Evolutionary conservation across 371 early-diverging fungal species (phyloP).

Genomic region (Synchytrium microbalum): DNA sequence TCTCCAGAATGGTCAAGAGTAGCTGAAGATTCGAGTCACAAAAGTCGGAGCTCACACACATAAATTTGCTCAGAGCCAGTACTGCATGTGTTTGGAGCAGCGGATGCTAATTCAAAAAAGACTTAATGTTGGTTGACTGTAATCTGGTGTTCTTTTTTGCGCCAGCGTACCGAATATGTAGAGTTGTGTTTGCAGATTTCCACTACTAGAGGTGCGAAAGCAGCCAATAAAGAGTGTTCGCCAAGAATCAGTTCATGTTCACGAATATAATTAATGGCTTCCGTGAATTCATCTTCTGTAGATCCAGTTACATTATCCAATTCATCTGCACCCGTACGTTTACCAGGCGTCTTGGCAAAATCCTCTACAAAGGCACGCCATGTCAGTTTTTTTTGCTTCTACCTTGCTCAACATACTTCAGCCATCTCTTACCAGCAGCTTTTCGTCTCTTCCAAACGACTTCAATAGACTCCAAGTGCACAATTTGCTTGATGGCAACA

Average conservation of each 20-base stretch:
- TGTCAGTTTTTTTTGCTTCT: background rate
- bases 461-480: conserved; percentile 85
- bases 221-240: conserved; percentile 59
- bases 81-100: conserved; percentile 75
- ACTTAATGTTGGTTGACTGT: conserved; percentile 5
- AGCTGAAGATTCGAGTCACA: conserved; percentile 89
- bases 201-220: conserved; percentile 73
- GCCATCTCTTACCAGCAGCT: conserved; percentile 21
- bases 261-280: conserved; percentile 71
- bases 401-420: no score
- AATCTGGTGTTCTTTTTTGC: background rate
- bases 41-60: conserved; percentile 89
- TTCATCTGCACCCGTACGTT: conserved; percentile 46
- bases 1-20: conserved; percentile 80
- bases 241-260: conserved; percentile 87
- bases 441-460: conserved; percentile 72
- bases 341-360: background rate
- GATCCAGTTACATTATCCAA: conserved; percentile 85
- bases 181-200: conserved; percentile 75
- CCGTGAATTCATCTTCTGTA: conserved; percentile 91
- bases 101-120: conserved; percentile 46
- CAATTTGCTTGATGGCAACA: conserved; percentile 89
- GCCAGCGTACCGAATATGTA: conserved; percentile 58
- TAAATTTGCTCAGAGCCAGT: conserved; percentile 83
- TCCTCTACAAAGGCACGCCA: background rate